Percentiles rank a stretch among this genome's conserved stretches.
Conservation (phyloP, 2,329 filamentous ascomycete genomes). For the Fusarium vanettenii region DNA sequence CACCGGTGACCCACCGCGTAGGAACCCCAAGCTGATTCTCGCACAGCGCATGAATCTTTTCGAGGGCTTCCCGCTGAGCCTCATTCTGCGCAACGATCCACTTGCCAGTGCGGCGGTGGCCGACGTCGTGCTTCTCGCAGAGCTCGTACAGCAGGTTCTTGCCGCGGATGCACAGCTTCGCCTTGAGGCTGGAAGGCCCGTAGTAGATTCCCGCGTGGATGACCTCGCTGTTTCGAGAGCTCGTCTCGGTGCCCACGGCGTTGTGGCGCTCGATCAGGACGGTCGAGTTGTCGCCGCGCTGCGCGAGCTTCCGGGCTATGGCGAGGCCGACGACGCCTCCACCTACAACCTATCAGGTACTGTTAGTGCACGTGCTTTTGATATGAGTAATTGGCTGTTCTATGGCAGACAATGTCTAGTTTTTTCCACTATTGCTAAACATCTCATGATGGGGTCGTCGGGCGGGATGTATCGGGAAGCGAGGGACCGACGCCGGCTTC, state of each 20-base stretch:
- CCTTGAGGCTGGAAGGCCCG: conserved; percentile 80
- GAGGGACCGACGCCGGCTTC: conserved; percentile 14
- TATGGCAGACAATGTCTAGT: background rate
- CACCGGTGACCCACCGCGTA: conserved; percentile 73
- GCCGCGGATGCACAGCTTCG: conserved; percentile 82
- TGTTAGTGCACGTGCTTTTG: background rate
- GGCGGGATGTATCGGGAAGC: conserved; percentile 8
- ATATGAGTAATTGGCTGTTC: background rate
- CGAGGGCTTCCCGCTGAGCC: conserved; percentile 72
- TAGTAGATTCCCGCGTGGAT: conserved; percentile 98
- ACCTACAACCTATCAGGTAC: conserved; percentile 61
- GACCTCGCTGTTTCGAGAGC: conserved; percentile 92
- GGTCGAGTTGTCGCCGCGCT: conserved; percentile 70
- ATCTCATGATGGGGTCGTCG: conserved; percentile 8
- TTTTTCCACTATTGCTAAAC: background rate
- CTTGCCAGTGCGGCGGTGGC: conserved; percentile 82
- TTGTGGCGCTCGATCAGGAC: conserved; percentile 85
- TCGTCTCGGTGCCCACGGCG: conserved; percentile 84
- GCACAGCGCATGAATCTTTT: conserved; percentile 62
- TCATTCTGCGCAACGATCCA: conserved; percentile 93
- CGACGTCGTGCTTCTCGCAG: conserved; percentile 75
- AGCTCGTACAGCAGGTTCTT: conserved; percentile 82
- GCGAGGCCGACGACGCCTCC: conserved; percentile 81
- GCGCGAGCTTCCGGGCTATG: conserved; percentile 78
- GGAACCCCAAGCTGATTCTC: conserved; percentile 66